Conservation (phyloP, 2,329 filamentous ascomycete species). For the Septoria linicola region DNA sequence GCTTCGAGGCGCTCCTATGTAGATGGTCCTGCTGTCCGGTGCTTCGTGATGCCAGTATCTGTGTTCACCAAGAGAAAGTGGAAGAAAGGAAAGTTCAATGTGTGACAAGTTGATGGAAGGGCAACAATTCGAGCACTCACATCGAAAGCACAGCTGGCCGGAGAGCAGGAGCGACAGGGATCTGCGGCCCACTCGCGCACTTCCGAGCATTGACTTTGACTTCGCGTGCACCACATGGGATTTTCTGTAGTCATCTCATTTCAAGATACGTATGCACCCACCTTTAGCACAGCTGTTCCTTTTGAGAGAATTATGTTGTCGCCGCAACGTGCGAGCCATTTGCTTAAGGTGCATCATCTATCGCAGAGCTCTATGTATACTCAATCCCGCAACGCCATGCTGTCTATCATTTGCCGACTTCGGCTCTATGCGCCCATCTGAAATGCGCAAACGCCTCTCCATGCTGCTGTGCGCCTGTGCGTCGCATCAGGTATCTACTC, state of each 20-base stretch:
- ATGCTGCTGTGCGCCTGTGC: neutral
- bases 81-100: neutral
- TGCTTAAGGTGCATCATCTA: no score
- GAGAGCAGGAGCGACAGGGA: no score
- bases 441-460: neutral
- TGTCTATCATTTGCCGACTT: slow-evolving; percentile 1
- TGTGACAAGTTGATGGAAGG: neutral
- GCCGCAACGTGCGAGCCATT: no score
- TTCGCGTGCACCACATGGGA: no score
- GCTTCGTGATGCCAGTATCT: neutral
- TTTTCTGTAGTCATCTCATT: no score
- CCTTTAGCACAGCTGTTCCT: no score
- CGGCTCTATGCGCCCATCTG: neutral
- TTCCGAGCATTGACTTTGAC: no score
- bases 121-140: no score
- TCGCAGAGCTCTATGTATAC: neutral
- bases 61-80: neutral
- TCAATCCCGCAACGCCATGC: neutral
- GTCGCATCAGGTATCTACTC: slow-evolving; percentile 2
- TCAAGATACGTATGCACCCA: no score
- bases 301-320: no score
- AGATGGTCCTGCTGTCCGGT: neutral
- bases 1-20: slow-evolving; percentile 13
- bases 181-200: no score
- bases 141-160: no score